These are phyloP conservation scores for Aspergillus funiculosus DNA, from an alignment of 495 filamentous ascomycete species.

Conservation along the genomic window DNA sequence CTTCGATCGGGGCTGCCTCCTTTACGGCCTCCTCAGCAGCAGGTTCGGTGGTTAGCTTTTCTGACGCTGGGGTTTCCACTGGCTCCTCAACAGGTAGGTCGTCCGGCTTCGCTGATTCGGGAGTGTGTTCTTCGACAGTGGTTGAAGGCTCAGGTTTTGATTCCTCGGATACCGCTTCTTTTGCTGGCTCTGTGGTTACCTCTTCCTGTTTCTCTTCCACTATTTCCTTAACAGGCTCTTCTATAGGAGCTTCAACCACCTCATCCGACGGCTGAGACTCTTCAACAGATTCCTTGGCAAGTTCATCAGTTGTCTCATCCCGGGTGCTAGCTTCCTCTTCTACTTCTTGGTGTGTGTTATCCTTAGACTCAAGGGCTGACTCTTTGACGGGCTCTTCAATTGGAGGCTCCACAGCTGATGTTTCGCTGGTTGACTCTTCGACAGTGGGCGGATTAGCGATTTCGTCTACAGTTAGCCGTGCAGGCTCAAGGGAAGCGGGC, in stretches of 20 bases:
- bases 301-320: conserved; percentile 1
- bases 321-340: not conserved
- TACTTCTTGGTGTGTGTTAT: not conserved
- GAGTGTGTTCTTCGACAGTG: not conserved
- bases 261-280: not conserved
- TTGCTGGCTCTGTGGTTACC: not conserved
- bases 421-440: conserved; percentile 10
- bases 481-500: conserved; percentile 1
- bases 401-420: not conserved
- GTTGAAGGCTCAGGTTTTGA: not conserved
- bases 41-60: not conserved
- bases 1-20: not conserved
- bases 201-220: conserved; percentile 2
- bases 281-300: not conserved
- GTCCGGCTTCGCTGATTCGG: not conserved
- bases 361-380: not conserved
- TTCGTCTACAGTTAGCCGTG: conserved; percentile 12
- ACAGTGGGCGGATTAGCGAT: not conserved
- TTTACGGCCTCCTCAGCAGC: conserved; percentile 1
- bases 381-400: conserved; percentile 1
- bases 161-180: not conserved
- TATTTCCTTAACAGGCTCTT: conserved; percentile 2
- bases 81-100: too few relatives aligned
- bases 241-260: conserved; percentile 7
- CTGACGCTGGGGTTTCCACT: not conserved